These are phyloP conservation scores for Trichosporon inkin DNA, from an alignment of 1,284 basidiomycete species.

Conservation along the genomic window DNA sequence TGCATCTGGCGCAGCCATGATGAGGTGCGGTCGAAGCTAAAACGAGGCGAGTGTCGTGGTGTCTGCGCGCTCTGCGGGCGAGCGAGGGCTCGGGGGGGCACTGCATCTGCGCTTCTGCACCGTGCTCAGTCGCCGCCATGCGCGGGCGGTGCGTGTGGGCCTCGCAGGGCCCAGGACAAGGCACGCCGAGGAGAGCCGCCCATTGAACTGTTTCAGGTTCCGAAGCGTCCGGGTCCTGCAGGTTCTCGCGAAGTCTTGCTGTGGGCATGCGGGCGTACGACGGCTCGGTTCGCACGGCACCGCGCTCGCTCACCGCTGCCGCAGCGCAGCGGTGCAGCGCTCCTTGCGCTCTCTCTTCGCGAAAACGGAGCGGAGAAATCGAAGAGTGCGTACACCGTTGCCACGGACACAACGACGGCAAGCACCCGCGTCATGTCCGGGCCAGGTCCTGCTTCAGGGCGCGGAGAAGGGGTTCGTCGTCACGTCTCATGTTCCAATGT, in stretches of 20 bases:
- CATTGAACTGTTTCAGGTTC: conserved; percentile 6
- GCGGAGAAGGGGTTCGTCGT: not conserved
- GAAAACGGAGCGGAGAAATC: too few relatives aligned
- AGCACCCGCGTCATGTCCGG: not conserved
- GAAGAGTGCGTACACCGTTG: not conserved
- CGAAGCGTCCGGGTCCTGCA: not conserved
- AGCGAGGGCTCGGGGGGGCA: too few relatives aligned
- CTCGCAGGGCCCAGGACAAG: not conserved
- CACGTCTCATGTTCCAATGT: not conserved
- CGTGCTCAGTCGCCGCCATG: too few relatives aligned
- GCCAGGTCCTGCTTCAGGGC: not conserved
- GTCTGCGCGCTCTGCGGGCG: too few relatives aligned
- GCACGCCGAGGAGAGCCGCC: not conserved
- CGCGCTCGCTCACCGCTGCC: too few relatives aligned
- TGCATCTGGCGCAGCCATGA: not conserved
- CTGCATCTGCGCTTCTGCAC: not conserved
- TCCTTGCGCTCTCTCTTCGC: too few relatives aligned
- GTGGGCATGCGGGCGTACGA: too few relatives aligned
- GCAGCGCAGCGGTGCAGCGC: too few relatives aligned
- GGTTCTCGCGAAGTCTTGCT: not conserved
- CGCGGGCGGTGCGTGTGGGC: not conserved
- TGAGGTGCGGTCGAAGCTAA: conserved; percentile 2
- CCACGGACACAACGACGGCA: not conserved
- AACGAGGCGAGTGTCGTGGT: not conserved
- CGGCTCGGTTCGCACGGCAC: not conserved